Conservation (phyloP, 2,329 filamentous ascomycete species). For the Xenosphaeropsis pyriputrescens region DNA sequence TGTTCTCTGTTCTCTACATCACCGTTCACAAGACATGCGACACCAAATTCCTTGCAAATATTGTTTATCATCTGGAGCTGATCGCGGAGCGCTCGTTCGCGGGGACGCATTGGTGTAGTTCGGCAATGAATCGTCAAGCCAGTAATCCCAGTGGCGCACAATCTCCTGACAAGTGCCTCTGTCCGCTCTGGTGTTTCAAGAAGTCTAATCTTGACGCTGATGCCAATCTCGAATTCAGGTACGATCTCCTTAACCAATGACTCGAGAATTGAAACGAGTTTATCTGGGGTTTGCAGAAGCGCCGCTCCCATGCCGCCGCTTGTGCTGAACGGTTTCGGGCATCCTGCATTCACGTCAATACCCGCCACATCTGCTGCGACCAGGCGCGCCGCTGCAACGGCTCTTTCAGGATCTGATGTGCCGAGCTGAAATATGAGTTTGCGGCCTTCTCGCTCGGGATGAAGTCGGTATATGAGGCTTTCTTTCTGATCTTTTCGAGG, state of each 20-base stretch:
- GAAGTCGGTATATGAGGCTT: constrained; percentile 71
- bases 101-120: constrained; percentile 86
- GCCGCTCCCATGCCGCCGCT: constrained; percentile 92
- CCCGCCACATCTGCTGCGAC: constrained; percentile 81
- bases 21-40: constrained; percentile 92
- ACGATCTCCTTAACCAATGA: constrained; percentile 69
- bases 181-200: constrained; percentile 67
- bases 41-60: constrained; percentile 69
- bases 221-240: constrained; percentile 70
- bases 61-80: constrained; percentile 74
- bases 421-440: constrained; percentile 86
- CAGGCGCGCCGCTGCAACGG: constrained; percentile 70
- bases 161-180: constrained; percentile 57
- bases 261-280: constrained; percentile 68
- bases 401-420: constrained; percentile 67
- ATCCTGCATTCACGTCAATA: constrained; percentile 97
- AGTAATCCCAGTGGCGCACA: constrained; percentile 80
- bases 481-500: constrained; percentile 36
- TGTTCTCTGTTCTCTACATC: constrained; percentile 69
- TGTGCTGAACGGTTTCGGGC: constrained; percentile 92
- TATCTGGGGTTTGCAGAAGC: constrained; percentile 71
- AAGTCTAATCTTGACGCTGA: constrained; percentile 92
- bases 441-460: constrained; percentile 60
- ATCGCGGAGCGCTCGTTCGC: constrained; percentile 73
- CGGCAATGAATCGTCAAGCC: constrained; percentile 90